These are phyloP conservation scores for Coemansia sp. DNA, from an alignment of 192 early-diverging fungal species.

Conservation along the genomic window DNA sequence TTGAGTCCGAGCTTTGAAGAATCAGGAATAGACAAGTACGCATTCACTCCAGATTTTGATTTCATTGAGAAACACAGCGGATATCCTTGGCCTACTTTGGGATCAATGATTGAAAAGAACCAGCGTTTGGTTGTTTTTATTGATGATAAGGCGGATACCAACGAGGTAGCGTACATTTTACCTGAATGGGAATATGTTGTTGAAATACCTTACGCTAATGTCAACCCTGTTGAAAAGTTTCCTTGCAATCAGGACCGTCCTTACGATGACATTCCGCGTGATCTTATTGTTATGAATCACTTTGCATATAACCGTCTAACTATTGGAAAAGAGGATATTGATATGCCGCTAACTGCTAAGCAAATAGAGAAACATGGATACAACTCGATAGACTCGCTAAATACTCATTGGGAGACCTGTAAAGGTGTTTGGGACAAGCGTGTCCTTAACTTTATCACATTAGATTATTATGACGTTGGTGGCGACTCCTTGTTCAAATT, in stretches of 20 bases:
- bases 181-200: slow-evolving; percentile 50
- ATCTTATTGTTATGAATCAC: slow-evolving; percentile 50
- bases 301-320: slow-evolving; percentile 43
- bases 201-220: slow-evolving; percentile 43
- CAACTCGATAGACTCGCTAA: slow-evolving; percentile 30
- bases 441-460: slow-evolving; percentile 38
- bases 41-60: slow-evolving; percentile 49
- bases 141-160: slow-evolving; percentile 62
- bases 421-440: slow-evolving; percentile 23
- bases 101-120: slow-evolving; percentile 59
- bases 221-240: slow-evolving; percentile 33
- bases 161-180: slow-evolving; percentile 50
- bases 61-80: slow-evolving; percentile 10
- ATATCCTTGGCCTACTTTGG: slow-evolving; percentile 69
- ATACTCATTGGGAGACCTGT: slow-evolving; percentile 30
- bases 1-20: slow-evolving; percentile 57
- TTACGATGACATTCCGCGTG: slow-evolving; percentile 23
- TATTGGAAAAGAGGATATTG: slow-evolving; percentile 27
- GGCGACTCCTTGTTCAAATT: slow-evolving; percentile 26
- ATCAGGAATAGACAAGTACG: slow-evolving; percentile 51
- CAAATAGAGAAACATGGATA: slow-evolving; percentile 31
- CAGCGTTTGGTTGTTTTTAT: slow-evolving; percentile 69
- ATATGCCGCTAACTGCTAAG: slow-evolving; percentile 17
- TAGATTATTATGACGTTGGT: slow-evolving; percentile 51
- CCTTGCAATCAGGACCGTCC: slow-evolving; percentile 48